Evolutionary conservation across 2,329 filamentous ascomycete species (phyloP).

Genomic region (Fusarium subtropicale): DNA sequence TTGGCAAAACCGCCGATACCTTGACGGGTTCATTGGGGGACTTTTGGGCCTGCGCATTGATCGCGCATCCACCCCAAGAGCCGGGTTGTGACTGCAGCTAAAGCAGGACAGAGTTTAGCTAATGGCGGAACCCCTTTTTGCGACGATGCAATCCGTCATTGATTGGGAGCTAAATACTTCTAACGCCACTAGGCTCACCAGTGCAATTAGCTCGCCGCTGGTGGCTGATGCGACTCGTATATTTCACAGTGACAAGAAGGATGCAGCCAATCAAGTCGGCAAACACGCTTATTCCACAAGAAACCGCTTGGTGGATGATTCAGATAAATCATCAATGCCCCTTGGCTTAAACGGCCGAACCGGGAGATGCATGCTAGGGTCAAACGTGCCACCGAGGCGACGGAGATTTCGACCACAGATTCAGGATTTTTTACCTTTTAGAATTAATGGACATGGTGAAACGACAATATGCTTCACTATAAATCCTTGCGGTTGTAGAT

Average conservation of each 20-base stretch:
- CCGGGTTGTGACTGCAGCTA: background rate
- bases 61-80: conserved; percentile 2
- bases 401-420: background rate
- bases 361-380: conserved; percentile 6
- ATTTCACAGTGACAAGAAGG: background rate
- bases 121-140: conserved; percentile 15
- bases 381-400: conserved; percentile 8
- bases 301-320: background rate
- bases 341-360: background rate
- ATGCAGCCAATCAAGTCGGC: background rate
- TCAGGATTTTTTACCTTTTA: background rate
- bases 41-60: conserved; percentile 13
- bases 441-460: conserved; percentile 2
- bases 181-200: background rate
- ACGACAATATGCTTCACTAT: background rate
- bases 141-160: background rate
- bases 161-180: background rate
- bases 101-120: background rate
- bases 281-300: background rate
- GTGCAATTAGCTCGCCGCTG: background rate
- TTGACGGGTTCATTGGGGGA: background rate
- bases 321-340: background rate
- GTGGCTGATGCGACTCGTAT: background rate
- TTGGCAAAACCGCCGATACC: conserved; percentile 21
- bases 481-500: background rate